These are phyloP conservation scores for Coemansia sp. DNA, from an alignment of 192 early-diverging fungal species.

Conservation along the genomic window DNA sequence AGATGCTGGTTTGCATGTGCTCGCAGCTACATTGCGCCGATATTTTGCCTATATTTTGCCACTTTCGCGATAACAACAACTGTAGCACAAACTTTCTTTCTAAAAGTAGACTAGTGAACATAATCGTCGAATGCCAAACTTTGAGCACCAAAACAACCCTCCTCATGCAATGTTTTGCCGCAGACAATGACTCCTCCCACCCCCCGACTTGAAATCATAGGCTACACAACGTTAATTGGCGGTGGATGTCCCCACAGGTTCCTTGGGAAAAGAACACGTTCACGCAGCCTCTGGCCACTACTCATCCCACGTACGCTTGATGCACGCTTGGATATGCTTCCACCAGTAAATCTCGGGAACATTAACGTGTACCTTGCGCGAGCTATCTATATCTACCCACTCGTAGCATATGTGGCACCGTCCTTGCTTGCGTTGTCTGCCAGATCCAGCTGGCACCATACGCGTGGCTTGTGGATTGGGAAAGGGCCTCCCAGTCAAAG, in stretches of 20 bases:
- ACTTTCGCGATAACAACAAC: not conserved
- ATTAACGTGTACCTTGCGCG: conserved; percentile 42
- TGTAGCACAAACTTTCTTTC: conserved; percentile 3
- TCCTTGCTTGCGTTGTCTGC: conserved; percentile 35
- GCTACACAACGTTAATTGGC: not conserved
- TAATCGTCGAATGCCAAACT: conserved; percentile 5
- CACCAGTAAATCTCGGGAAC: conserved; percentile 59
- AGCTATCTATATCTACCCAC: conserved; percentile 51
- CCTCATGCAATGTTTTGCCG: conserved; percentile 12
- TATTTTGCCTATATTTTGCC: conserved; percentile 5
- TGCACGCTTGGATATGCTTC: conserved; percentile 58
- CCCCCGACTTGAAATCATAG: not conserved
- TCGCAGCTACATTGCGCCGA: conserved; percentile 2
- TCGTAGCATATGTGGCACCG: conserved; percentile 45
- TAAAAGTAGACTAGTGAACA: not conserved
- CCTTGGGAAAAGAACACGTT: not conserved
- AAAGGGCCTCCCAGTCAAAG: conserved; percentile 51
- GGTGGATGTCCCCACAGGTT: not conserved
- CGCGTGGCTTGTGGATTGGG: conserved; percentile 35
- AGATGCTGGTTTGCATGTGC: not conserved
- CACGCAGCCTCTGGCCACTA: not conserved
- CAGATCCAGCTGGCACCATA: not conserved
- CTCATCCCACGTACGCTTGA: conserved; percentile 38
- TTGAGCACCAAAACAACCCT: not conserved
- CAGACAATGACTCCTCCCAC: conserved; percentile 1